phyloP scores from a whole-genome alignment of 495 filamentous ascomycete genomes.

The Aspergillus bridgeri region DNA sequence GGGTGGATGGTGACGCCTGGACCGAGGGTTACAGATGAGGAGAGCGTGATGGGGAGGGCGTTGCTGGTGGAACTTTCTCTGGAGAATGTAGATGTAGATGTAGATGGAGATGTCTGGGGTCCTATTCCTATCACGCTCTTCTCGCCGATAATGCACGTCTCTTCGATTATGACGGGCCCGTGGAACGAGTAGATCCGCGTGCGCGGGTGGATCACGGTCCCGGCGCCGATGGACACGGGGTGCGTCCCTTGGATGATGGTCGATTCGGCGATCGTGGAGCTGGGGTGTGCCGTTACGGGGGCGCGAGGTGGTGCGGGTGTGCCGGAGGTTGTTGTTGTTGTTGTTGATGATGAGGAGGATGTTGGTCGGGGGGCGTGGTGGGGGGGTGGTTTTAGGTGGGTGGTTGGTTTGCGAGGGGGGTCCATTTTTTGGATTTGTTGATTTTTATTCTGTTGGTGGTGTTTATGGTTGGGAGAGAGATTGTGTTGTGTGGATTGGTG shows the following conservation, averaged over 20 bases:
- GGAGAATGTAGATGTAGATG: too few relatives aligned
- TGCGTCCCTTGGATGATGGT: conserved; percentile 68
- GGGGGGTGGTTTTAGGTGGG: conserved; percentile 24
- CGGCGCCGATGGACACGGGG: conserved; percentile 64
- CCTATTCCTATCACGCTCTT: conserved; percentile 57
- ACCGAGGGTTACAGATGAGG: conserved; percentile 34
- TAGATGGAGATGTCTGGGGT: conserved; percentile 23
- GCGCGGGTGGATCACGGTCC: conserved; percentile 81
- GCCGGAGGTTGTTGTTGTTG: conserved; percentile 23
- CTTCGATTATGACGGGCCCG: conserved; percentile 70
- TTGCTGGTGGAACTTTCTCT: background rate
- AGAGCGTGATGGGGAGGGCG: conserved; percentile 27
- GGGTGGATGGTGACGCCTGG: conserved; percentile 31
- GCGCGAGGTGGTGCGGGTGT: conserved; percentile 39
- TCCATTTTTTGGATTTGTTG: conserved; percentile 2
- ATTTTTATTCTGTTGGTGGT: background rate
- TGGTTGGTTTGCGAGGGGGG: conserved; percentile 4
- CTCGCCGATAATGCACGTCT: conserved; percentile 74
- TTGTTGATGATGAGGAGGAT: background rate
- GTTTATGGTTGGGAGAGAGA: background rate
- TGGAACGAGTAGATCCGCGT: conserved; percentile 62
- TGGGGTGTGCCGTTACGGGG: conserved; percentile 65
- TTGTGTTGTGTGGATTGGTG: conserved; percentile 1
- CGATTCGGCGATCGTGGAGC: conserved; percentile 71
- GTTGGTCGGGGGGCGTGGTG: conserved; percentile 11